These are phyloP conservation scores for Aspergillus bridgeri DNA, from an alignment of 495 filamentous ascomycete genomes.

Conservation along the genomic window DNA sequence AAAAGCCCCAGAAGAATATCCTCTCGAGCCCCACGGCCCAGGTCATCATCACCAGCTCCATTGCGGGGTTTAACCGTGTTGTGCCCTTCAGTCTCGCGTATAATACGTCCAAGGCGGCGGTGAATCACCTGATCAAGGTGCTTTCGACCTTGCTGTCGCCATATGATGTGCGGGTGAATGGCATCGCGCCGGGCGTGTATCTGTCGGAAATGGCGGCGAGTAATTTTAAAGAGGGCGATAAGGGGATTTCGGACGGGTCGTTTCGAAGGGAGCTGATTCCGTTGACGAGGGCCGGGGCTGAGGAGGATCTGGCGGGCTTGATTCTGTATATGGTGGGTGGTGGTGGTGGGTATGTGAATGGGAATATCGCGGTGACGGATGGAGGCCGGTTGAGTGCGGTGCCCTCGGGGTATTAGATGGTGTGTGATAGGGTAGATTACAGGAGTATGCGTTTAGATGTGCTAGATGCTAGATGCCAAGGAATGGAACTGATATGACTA, in stretches of 20 bases:
- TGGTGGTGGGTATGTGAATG: slow-evolving; percentile 60
- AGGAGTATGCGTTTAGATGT: not conserved
- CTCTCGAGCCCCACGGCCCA: slow-evolving; percentile 55
- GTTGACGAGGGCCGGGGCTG: slow-evolving; percentile 46
- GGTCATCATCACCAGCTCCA: slow-evolving; percentile 61
- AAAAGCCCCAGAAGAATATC: slow-evolving; percentile 26
- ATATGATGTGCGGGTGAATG: slow-evolving; percentile 62
- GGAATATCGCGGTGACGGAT: slow-evolving; percentile 53
- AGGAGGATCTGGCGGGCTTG: slow-evolving; percentile 62
- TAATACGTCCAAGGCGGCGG: slow-evolving; percentile 60
- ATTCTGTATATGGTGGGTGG: slow-evolving; percentile 61
- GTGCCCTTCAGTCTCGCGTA: slow-evolving; percentile 60
- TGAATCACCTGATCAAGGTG: slow-evolving; percentile 62
- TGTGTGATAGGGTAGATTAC: not conserved
- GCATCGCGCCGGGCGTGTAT: slow-evolving; percentile 64
- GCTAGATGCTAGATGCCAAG: too few relatives aligned
- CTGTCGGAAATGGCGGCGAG: slow-evolving; percentile 58
- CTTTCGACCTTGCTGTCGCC: slow-evolving; percentile 49
- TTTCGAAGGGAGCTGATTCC: slow-evolving; percentile 49
- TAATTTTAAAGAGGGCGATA: slow-evolving; percentile 17
- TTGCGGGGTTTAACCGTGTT: slow-evolving; percentile 55
- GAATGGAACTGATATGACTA: too few relatives aligned
- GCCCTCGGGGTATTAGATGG: slow-evolving; percentile 41
- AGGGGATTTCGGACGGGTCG: slow-evolving; percentile 35
- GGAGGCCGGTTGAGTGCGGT: slow-evolving; percentile 53